phyloP scores from a whole-genome alignment of 2,329 filamentous ascomycete genomes.

The Rhynchosporium graminicola region DNA sequence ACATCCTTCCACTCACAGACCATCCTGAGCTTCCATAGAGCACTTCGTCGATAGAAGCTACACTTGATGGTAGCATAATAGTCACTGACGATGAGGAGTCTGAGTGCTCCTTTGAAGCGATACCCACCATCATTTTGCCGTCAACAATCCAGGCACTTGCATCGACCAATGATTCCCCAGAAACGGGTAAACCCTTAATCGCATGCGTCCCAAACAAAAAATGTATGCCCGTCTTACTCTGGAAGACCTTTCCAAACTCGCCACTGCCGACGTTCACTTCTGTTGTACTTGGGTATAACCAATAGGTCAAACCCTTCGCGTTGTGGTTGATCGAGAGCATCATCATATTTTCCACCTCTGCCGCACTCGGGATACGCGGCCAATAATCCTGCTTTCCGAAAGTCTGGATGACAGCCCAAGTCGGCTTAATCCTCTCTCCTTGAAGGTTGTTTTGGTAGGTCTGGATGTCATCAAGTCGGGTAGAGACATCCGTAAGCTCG shows the following conservation, averaged over 20 bases:
- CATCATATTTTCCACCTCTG: conserved; percentile 50
- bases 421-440: conserved; percentile 42
- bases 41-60: conserved; percentile 18
- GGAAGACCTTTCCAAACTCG: conserved; percentile 45
- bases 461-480: conserved; percentile 46
- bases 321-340: conserved; percentile 51
- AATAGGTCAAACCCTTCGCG: conserved; percentile 49
- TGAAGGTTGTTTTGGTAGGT: conserved; percentile 45
- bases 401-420: conserved; percentile 53
- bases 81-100: conserved; percentile 17
- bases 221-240: conserved; percentile 37
- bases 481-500: conserved; percentile 47
- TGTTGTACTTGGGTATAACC: conserved; percentile 47
- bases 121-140: conserved; percentile 42
- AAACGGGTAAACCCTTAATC: conserved; percentile 27
- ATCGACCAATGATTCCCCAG: conserved; percentile 37
- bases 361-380: conserved; percentile 47
- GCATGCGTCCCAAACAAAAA: conserved; percentile 42
- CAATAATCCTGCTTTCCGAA: conserved; percentile 52
- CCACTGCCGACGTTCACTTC: conserved; percentile 38
- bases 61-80: conserved; percentile 29
- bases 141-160: conserved; percentile 45
- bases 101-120: conserved; percentile 43
- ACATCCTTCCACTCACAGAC: conserved; percentile 25
- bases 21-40: conserved; percentile 33